Conservation (phyloP, 2,329 filamentous ascomycete species). For the Fusarium nematophilum region DNA sequence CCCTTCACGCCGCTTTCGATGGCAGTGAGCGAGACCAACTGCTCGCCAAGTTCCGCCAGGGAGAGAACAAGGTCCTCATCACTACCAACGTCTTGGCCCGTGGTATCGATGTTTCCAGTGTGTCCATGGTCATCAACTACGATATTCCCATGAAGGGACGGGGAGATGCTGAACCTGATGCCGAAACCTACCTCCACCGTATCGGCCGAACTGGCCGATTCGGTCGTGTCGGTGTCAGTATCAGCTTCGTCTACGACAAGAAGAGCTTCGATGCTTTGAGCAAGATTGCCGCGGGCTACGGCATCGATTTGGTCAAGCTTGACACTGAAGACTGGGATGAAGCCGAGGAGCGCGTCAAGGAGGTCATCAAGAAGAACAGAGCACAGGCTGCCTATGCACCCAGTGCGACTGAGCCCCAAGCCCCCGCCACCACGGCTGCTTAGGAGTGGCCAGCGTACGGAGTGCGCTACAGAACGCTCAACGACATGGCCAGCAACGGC, state of each 20-base stretch:
- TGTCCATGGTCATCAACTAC: slow-evolving; percentile 99
- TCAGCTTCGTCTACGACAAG: slow-evolving; percentile 92
- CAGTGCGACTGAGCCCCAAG: slow-evolving; percentile 53
- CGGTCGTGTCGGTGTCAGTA: slow-evolving; percentile 93
- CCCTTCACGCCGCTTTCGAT: slow-evolving; percentile 89
- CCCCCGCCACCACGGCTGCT: slow-evolving; percentile 43
- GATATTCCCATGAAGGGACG: slow-evolving; percentile 81
- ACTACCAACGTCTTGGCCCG: slow-evolving; percentile 97
- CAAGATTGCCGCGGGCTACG: slow-evolving; percentile 83
- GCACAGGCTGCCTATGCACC: slow-evolving; percentile 67
- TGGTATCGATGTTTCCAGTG: slow-evolving; percentile 90
- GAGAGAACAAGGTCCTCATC: slow-evolving; percentile 93
- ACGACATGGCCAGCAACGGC: slow-evolving; percentile 7
- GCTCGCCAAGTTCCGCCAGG: slow-evolving; percentile 86
- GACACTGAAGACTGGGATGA: slow-evolving; percentile 91
- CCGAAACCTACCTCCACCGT: slow-evolving; percentile 96
- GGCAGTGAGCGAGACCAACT: slow-evolving; percentile 84
- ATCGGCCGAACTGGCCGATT: slow-evolving; percentile 98
- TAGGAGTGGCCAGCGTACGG: slow-evolving; percentile 43
- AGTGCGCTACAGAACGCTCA: slow-evolving; percentile 11
- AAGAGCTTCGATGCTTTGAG: slow-evolving; percentile 83
- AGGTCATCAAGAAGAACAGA: slow-evolving; percentile 78
- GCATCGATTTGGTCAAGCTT: slow-evolving; percentile 82
- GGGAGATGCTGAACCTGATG: slow-evolving; percentile 85
- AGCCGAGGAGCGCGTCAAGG: slow-evolving; percentile 85